These are phyloP conservation scores for Flaveria sonorensis DNA, from an alignment of 129 eudicot species.

Conservation along the genomic window DNA sequence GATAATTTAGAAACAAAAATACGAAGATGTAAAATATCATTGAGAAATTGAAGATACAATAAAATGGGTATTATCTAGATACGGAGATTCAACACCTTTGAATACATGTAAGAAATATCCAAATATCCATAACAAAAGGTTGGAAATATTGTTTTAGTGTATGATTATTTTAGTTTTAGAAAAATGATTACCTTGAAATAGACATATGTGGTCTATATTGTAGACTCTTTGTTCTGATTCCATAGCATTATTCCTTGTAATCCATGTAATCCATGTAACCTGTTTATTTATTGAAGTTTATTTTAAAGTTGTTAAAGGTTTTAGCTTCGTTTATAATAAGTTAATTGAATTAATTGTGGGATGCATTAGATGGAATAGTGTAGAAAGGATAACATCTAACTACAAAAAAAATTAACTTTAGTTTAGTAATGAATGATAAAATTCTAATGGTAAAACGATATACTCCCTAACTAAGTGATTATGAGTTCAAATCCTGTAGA, in stretches of 20 bases:
- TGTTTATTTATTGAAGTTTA: too few species aligned
- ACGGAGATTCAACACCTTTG: slow-evolving; percentile 22
- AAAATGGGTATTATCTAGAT: slow-evolving; percentile 15
- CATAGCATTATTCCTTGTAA: slow-evolving; percentile 9
- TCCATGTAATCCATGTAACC: too few species aligned
- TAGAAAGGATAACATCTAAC: too few species aligned
- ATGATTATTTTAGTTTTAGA: not conserved
- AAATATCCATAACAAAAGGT: slow-evolving; percentile 20
- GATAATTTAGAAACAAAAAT: not conserved
- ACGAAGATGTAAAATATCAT: not conserved
- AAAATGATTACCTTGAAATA: not conserved
- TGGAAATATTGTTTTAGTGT: not conserved
- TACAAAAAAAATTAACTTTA: too few species aligned
- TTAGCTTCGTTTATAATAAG: too few species aligned
- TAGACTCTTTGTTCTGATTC: slow-evolving; percentile 16
- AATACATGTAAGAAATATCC: slow-evolving; percentile 13
- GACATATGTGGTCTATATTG: slow-evolving; percentile 15
- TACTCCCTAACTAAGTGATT: too few species aligned
- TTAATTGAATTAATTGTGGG: too few species aligned
- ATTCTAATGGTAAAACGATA: too few species aligned
- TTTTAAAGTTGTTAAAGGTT: too few species aligned
- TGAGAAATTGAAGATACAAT: not conserved
- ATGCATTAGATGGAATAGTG: too few species aligned
- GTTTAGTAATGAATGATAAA: too few species aligned
- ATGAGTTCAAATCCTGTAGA: too few species aligned